Base-by-base conservation (phyloP, 129 eudicot species). In the Apium graveolens region DNA sequence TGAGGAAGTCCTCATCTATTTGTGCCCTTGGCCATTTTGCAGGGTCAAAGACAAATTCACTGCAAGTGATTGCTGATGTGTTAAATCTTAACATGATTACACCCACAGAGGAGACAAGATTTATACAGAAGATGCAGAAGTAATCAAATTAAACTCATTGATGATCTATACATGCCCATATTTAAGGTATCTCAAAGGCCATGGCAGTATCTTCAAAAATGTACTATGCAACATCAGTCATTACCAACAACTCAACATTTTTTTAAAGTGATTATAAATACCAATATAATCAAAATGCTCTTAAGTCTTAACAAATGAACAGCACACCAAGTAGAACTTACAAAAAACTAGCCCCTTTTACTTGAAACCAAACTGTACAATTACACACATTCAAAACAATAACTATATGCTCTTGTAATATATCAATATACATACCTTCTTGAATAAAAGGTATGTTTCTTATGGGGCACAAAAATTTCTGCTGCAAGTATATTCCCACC, bases 391-490 rank as follows among this genome's bases (percentile, higher is more conserved):
- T 11, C 12, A 13, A 29, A 13, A 66, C 39, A 13, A 27, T 31
- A 65, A 65, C 13, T 13, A 14, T 66, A 11, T 66, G 39, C 72
- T 27, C 72, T 66, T 66, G 31, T 11, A n/a, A n/a, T 5, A 57
- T 57, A 65, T 65, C 38, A 1, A 32, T 27, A 66, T 14, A 65
- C 38, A 1, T 31, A 91, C 97, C 98, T 91, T 91, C 97, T 88
- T 76, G 97, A 91, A 78, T 95, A 91, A 83, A 95, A 95, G n/a
- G 86, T 96, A 29, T 86, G 84, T 84, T 87, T 87, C 66, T 91
- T 88, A 53, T 95, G 96, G 27, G 98, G 98, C 51, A 95, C 98
- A 82, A 95, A 95, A 38, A 95, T 78, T 78, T 94, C 98, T 78
- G 98, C 97, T 63, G 57, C 89, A 68, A 88, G 87, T 84, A 91